phyloP scores from a whole-genome alignment of 106 monocot genomes.

The Apostasia shenzhenica region DNA sequence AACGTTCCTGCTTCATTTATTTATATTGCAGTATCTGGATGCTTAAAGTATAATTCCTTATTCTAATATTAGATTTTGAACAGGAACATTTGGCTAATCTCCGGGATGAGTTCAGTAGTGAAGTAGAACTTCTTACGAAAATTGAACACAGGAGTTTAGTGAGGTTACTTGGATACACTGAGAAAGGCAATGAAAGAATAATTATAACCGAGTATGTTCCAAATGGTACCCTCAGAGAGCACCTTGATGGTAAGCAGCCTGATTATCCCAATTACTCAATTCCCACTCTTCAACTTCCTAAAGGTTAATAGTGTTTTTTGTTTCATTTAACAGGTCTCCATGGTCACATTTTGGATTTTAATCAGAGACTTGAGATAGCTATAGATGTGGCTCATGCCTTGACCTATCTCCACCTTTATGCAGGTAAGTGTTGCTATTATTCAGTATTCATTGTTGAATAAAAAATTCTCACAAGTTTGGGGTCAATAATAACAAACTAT shows the following conservation, averaged over 20 bases:
- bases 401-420: conserved; percentile 88
- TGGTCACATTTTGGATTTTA: conserved; percentile 65
- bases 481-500: background rate
- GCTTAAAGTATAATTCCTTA: background rate
- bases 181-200: conserved; percentile 71
- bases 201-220: conserved; percentile 75
- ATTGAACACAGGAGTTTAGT: conserved; percentile 77
- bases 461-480: too few relatives aligned
- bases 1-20: too few relatives aligned
- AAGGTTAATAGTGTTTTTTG: background rate
- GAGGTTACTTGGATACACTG: conserved; percentile 63
- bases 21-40: background rate
- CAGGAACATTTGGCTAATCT: conserved; percentile 54
- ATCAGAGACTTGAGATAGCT: conserved; percentile 69
- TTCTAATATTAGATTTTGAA: background rate
- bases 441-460: background rate
- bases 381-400: conserved; percentile 89
- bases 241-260: conserved; percentile 68
- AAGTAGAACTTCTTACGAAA: conserved; percentile 78
- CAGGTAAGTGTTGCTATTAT: conserved; percentile 26
- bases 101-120: conserved; percentile 67
- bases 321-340: conserved; percentile 38
- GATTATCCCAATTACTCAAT: background rate
- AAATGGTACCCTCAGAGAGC: conserved; percentile 87
- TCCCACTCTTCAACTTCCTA: background rate